Base-by-base conservation (phyloP, 192 early-diverging fungal genomes). In the Coemansia erecta region DNA sequence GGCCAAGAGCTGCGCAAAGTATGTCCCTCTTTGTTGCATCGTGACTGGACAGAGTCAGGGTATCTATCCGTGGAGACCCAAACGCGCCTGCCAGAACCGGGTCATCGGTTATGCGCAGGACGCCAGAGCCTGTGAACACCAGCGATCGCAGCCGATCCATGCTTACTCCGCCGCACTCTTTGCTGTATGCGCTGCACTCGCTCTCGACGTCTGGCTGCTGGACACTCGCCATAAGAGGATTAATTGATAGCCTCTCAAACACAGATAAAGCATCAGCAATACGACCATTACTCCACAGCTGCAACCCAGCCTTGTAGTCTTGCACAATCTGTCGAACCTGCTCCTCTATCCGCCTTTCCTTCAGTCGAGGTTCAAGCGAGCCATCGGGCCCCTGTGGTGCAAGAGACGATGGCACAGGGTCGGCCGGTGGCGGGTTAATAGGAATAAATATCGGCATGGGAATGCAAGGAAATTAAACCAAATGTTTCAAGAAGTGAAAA, bases 161-260 rank as follows among this genome's bases (percentile, higher is more conserved):
- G 40, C 33, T 8, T 22, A 79, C 60, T 21, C 76, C 76, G 17
- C 76, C 63, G 46, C 66, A 51, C 35, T 79, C 76, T 31, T 46
- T 58, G 22, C 70, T 66, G 53, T 73, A 70, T 28, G 76, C 70
- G 26, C 46, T 52, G 46, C 66, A 79, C 22, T 79, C 76, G 35
- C 53, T 49, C 43, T 79, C 76, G 11, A 66, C n/a, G 5, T 61
- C 61, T 0, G 52, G 14, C 17, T 66, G 61, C 42, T 73, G 69
- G 2, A 28, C 26, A 8, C 31, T 21, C 4, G 54, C 24, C 19
- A 78, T 33, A 18, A 78, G 40, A 3, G 23, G 9, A 11, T 64
- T 43, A 8, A 24, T 44, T 1, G 56, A 56, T 19, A 78, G 51
- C 23, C 10, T n/a, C 3, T 61, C 56, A 14, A 78, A 61, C 21